Base-by-base conservation (phyloP, 2,329 filamentous ascomycete genomes). In the Diplocarpon rosae region DNA sequence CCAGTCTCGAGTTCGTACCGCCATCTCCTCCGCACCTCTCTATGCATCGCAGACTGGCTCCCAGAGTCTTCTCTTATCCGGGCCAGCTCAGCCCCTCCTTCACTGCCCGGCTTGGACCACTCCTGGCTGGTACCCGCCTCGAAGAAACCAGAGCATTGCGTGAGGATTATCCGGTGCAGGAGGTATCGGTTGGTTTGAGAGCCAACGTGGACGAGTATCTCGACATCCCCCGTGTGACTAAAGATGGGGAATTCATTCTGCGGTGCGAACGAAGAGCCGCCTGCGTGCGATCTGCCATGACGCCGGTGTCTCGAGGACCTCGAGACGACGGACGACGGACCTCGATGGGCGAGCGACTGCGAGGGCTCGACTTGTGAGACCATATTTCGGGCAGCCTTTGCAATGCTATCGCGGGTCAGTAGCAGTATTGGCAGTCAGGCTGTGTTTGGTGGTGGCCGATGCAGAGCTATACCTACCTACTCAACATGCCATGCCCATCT, bases 231-330 rank as follows among this genome's bases (percentile, higher is more conserved):
- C 31, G 85, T 90, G 57, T 89, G 82, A 39, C 80, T 80, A 65
- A 95, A 96, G 60, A 93, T 69, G 16, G 90, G 90, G 56, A 95
- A 96, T 62, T 95, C 89, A 62, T 95, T 95, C 60, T 85, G 83
- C 34, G 84, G 76, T 17, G 78, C 67, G 59, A 82, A 80, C 14
- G 77, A 75, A 29, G 72, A 69, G 49, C 81, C 81, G 46, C 86
- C 86, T 57, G 83, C 78, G 61, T 92, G 85, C 38, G 86, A 92
- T 51, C 86, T 82, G 61, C 83, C 82, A 59, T 88, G 85, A 55
- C 86, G 80, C 63, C 85, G 83, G 57, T 71, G 71, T 50, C 79
- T 72, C 37, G 56, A 55, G n/a, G 65, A 66, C 42, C 52, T 59
- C 51, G 81, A 75, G 57, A 82, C 63, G 68, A 88, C 64, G 60